These are phyloP conservation scores for Trebouxia sp. DNA, from an alignment of 139 green algal species.

Conservation along the genomic window DNA sequence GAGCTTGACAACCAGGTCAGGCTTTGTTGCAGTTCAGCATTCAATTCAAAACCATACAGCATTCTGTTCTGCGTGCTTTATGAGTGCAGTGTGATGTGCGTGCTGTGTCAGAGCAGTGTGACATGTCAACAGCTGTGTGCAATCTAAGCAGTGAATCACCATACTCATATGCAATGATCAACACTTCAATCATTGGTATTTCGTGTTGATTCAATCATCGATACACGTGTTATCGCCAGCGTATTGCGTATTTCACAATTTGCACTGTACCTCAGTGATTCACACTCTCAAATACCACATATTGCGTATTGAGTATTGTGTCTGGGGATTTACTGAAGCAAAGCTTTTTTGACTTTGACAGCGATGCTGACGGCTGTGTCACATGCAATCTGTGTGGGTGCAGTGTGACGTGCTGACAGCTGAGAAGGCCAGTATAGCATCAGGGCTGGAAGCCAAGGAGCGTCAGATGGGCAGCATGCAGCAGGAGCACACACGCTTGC, in stretches of 20 bases:
- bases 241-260: background rate
- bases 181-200: background rate
- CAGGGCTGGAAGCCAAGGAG: background rate
- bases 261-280: no score
- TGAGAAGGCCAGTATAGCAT: conserved; percentile 2
- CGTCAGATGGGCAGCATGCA: conserved; percentile 1
- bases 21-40: no score
- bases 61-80: no score
- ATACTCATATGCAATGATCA: background rate
- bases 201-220: background rate
- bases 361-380: no score
- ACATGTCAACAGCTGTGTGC: no score
- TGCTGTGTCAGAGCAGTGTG: background rate
- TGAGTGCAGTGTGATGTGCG: no score
- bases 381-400: background rate
- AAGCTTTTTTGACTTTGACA: no score
- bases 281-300: no score
- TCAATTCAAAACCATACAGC: no score
- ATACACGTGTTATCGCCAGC: background rate
- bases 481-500: background rate
- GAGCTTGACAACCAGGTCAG: conserved; percentile 1
- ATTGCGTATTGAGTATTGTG: background rate
- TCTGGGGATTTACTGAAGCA: no score
- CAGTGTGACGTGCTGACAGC: conserved; percentile 14
- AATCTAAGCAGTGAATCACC: no score